Evolutionary conservation across 2,329 filamentous ascomycete genomes (phyloP).

Genomic region (Alternaria sp.): DNA sequence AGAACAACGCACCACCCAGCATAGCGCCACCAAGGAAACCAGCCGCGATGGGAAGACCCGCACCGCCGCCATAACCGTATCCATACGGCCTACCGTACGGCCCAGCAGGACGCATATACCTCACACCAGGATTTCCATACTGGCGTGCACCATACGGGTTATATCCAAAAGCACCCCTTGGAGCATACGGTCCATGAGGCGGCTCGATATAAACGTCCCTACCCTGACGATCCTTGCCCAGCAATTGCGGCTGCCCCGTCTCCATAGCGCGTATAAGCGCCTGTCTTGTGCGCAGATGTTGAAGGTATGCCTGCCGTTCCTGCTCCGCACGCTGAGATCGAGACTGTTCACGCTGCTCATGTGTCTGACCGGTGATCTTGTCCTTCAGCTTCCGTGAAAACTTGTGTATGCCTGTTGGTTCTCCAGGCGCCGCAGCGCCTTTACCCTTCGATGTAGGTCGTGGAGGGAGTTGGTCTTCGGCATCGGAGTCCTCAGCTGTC

Average conservation of each 20-base stretch:
- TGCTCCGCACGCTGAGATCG: constrained; percentile 56
- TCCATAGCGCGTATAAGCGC: constrained; percentile 59
- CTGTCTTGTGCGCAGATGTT: constrained; percentile 58
- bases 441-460: constrained; percentile 13
- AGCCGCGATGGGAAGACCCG: constrained; percentile 44
- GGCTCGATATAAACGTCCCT: constrained; percentile 66
- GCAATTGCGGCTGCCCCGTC: constrained; percentile 62
- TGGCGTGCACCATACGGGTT: constrained; percentile 55
- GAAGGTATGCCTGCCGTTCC: constrained; percentile 60
- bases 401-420: constrained; percentile 48
- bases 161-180: constrained; percentile 48
- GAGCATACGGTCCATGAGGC: constrained; percentile 47
- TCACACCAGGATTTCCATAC: constrained; percentile 57
- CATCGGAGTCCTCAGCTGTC: constrained; percentile 51
- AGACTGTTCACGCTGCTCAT: constrained; percentile 59
- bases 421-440: constrained; percentile 6
- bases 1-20: constrained; percentile 40
- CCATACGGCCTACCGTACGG: constrained; percentile 54
- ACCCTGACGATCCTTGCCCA: constrained; percentile 62
- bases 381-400: constrained; percentile 66
- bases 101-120: constrained; percentile 56
- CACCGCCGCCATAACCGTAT: constrained; percentile 48
- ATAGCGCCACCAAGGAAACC: constrained; percentile 44
- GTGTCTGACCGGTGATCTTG: constrained; percentile 63
- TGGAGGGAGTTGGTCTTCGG: constrained; percentile 31